Conservation (phyloP, 2,329 filamentous ascomycete genomes). For the Dendryphion nanum region DNA sequence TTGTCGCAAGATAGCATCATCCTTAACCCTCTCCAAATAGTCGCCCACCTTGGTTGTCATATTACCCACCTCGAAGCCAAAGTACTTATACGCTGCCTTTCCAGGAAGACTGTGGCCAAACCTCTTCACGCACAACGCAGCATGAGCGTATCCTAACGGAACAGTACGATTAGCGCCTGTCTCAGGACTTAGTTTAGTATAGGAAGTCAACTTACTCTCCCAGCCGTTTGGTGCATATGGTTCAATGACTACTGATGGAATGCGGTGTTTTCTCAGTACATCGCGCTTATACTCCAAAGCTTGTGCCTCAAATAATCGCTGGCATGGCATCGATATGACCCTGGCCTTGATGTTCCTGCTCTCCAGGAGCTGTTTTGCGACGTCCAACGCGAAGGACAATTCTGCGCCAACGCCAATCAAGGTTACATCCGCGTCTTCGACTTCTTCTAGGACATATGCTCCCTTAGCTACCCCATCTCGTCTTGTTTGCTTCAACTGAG, state of each 20-base stretch:
- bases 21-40: conserved; percentile 37
- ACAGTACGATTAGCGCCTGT: no score
- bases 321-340: conserved; percentile 52
- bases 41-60: conserved; percentile 43
- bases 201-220: no score
- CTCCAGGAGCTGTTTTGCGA: conserved; percentile 38
- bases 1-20: conserved; percentile 31
- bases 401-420: conserved; percentile 54
- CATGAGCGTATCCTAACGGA: conserved; percentile 60
- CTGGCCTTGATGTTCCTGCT: conserved; percentile 44
- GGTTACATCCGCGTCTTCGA: conserved; percentile 49
- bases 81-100: conserved; percentile 55
- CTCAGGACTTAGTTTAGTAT: no score
- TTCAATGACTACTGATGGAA: conserved; percentile 59
- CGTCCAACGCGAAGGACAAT: conserved; percentile 47
- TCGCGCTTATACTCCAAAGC: conserved; percentile 46
- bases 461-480: conserved; percentile 46
- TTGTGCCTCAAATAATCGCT: conserved; percentile 51
- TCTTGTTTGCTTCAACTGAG: conserved; percentile 40
- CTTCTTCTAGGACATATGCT: conserved; percentile 49
- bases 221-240: conserved; percentile 58
- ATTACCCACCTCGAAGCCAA: conserved; percentile 52
- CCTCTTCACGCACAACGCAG: conserved; percentile 52
- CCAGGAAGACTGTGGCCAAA: conserved; percentile 59
- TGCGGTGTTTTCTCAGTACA: conserved; percentile 44